Conservation (phyloP, 1,284 basidiomycete genomes). For the Leccinum griseonigrum region DNA sequence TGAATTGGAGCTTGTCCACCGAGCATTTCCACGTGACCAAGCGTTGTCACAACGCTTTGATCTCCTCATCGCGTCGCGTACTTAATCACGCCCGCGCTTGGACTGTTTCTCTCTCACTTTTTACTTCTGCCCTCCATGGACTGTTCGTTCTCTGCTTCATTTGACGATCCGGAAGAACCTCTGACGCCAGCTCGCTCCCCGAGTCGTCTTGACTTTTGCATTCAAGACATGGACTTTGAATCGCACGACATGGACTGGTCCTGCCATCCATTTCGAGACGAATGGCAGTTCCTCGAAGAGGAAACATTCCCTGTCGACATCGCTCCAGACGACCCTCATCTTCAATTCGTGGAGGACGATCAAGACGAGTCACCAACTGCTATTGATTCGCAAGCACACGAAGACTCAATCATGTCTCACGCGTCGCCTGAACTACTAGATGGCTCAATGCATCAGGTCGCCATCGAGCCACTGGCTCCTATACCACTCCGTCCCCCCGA, state of each 20-base stretch:
- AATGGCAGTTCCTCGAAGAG: conserved; percentile 8
- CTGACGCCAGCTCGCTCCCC: conserved; percentile 27
- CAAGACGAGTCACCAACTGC: conserved; percentile 5
- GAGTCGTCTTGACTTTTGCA: conserved; percentile 34
- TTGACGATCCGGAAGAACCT: conserved; percentile 15
- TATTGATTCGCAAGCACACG: conserved; percentile 5
- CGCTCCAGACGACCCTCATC: not conserved
- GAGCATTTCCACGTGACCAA: not conserved
- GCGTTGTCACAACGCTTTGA: conserved; percentile 28
- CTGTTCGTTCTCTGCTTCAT: conserved; percentile 5
- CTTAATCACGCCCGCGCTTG: conserved; percentile 7
- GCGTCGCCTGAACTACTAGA: conserved; percentile 5
- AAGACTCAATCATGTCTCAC: not conserved
- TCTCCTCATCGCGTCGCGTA: conserved; percentile 12
- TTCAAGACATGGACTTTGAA: conserved; percentile 5
- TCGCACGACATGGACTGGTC: conserved; percentile 15
- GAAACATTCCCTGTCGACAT: conserved; percentile 7
- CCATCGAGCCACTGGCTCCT: conserved; percentile 16
- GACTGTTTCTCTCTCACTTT: not conserved
- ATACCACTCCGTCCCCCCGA: conserved; percentile 20
- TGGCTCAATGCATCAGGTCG: not conserved
- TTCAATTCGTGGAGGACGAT: not conserved
- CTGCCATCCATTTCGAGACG: not conserved
- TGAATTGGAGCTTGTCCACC: conserved; percentile 2
- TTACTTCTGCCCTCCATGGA: conserved; percentile 9